phyloP scores from a whole-genome alignment of 2,329 filamentous ascomycete species.

The Pyrenochaeta sp. region DNA sequence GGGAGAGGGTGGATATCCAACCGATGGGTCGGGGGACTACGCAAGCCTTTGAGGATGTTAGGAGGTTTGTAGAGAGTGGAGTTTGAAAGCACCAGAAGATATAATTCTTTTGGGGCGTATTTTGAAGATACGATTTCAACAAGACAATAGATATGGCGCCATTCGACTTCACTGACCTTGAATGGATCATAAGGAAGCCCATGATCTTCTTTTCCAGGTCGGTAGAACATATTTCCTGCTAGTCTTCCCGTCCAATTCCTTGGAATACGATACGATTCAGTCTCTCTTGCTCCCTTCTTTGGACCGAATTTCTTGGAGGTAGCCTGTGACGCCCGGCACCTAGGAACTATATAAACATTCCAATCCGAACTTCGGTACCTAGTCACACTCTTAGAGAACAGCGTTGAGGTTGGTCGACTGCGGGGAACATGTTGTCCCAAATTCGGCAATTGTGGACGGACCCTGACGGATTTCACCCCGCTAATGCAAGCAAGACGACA shows the following conservation, averaged over 20 bases:
- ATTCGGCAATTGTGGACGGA: slow-evolving; percentile 13
- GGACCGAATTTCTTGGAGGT: no score
- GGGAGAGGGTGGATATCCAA: slow-evolving; percentile 67
- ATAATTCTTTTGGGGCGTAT: no score
- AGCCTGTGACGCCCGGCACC: no score
- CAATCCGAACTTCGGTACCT: not conserved
- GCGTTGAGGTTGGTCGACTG: not conserved
- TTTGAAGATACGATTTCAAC: no score
- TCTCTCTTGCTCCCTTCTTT: not conserved
- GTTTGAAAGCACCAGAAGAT: no score
- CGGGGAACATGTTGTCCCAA: slow-evolving; percentile 7
- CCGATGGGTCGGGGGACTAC: slow-evolving; percentile 69
- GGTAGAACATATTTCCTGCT: slow-evolving; percentile 58
- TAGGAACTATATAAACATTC: no score
- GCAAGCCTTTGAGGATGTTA: slow-evolving; percentile 54
- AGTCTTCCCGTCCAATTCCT: not conserved
- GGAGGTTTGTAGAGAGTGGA: no score
- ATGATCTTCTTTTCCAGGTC: slow-evolving; percentile 62
- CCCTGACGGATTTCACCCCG: slow-evolving; percentile 5
- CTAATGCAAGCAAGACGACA: slow-evolving; percentile 13
- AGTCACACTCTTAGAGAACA: no score
- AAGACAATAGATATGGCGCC: no score
- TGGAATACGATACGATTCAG: not conserved
- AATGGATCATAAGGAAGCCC: slow-evolving; percentile 64
- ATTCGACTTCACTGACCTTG: slow-evolving; percentile 53